Evolutionary conservation across 257 asterid species (phyloP).

Genomic region (Scutellaria baicalensis): DNA sequence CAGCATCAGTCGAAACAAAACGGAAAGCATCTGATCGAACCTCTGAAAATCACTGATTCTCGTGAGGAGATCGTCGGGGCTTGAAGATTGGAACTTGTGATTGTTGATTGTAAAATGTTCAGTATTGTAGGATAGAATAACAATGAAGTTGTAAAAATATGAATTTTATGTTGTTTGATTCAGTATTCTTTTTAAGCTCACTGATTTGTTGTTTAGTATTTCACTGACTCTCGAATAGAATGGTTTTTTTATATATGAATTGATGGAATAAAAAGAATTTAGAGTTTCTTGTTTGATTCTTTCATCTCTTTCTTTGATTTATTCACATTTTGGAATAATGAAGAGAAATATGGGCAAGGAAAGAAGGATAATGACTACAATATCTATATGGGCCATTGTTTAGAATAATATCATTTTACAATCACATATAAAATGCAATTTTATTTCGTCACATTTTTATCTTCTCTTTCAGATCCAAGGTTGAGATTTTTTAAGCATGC

Average conservation of each 20-base stretch:
- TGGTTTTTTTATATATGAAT: conserved; percentile 36
- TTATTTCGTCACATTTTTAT: too few relatives aligned
- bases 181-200: conserved; percentile 15
- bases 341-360: not conserved
- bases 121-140: conserved; percentile 23
- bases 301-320: not conserved
- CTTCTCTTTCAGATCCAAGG: too few relatives aligned
- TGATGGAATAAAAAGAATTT: conserved; percentile 19
- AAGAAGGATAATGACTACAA: too few relatives aligned
- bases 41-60: conserved; percentile 22
- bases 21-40: conserved; percentile 35
- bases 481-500: too few relatives aligned
- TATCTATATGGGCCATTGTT: too few relatives aligned
- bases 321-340: not conserved
- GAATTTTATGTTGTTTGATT: conserved; percentile 11
- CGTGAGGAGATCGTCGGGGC: conserved; percentile 24
- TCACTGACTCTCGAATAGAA: conserved; percentile 13
- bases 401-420: too few relatives aligned
- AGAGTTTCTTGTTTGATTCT: not conserved
- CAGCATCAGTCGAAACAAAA: conserved; percentile 66
- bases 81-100: conserved; percentile 15
- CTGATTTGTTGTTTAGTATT: conserved; percentile 35
- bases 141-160: conserved; percentile 34
- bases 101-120: conserved; percentile 22
- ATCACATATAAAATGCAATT: too few relatives aligned